Base-by-base conservation (phyloP, 1,284 basidiomycete species). In the Ustilago sp. region DNA sequence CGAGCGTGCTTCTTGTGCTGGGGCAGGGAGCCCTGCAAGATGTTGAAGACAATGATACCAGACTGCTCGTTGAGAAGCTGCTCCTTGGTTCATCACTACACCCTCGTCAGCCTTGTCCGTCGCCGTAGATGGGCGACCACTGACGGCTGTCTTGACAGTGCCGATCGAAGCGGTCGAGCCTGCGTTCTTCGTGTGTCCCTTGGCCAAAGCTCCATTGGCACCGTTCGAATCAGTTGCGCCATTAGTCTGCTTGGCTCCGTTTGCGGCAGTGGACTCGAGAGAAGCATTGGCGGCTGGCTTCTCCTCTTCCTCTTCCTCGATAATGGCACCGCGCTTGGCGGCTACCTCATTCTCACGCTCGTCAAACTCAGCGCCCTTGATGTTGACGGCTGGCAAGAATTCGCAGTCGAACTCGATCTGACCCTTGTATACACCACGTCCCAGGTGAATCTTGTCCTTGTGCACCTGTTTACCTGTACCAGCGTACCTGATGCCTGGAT, bases 1-100 rank as follows among this genome's bases (percentile, higher is more conserved):
- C 94, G 90, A 11, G 85, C 85, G 9, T 91, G 92, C 86, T 93
- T 94, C 87, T 91, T 92, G 45, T 91, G 87, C 19, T 97, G 87
- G 13, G 70, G 63, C 39, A 84, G 56, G 31, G 89, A 87, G 19
- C 95, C 95, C 34, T 91, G 91, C 47, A 95, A 89, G 45, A 97
- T 88, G 85, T 98, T 93, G 89, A 97, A 93, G 9, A 95, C 91
- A 61, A 99, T 90, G 59, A 99, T 89, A 70, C 97, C 97, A 36
- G 95, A 82, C 38, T 79, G 80, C 55, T 72, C 59, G 48, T 65
- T 45, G 9, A 84, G 76, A 56, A 85, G 63, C 71, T 85, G 73
- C 58, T 83, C 77, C 48, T 68, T 70, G 43, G 81, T 48, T n/a
- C 56, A 85, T 72, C 7, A 57, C 43, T 45, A 82, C 59, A 28